These are phyloP conservation scores for Cercospora beticola DNA, from an alignment of 2,329 filamentous ascomycete genomes.

Conservation along the genomic window DNA sequence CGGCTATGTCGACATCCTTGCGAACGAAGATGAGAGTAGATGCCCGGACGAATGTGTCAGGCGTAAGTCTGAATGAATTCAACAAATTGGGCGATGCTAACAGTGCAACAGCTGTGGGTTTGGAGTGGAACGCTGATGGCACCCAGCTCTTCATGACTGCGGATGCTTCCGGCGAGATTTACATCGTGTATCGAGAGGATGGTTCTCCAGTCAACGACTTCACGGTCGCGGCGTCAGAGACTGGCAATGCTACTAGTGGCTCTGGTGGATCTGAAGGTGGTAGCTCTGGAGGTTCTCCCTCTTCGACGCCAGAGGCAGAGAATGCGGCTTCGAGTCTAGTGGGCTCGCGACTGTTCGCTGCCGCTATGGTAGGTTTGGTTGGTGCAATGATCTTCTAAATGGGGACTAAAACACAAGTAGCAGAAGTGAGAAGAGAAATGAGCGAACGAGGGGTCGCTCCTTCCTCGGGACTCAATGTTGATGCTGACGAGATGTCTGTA, in stretches of 20 bases:
- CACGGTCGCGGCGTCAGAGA: not conserved
- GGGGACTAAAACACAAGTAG: not conserved
- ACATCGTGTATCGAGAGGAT: constrained; percentile 43
- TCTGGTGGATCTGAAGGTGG: not conserved
- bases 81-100: too few species aligned
- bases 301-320: not conserved
- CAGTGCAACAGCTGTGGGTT: constrained; percentile 48
- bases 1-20: constrained; percentile 53
- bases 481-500: too few species aligned
- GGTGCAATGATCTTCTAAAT: not conserved
- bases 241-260: not conserved
- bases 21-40: constrained; percentile 52
- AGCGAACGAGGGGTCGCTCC: not conserved
- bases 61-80: constrained; percentile 29
- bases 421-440: not conserved
- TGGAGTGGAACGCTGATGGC: constrained; percentile 52
- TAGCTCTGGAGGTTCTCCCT: not conserved
- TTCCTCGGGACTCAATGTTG: too few species aligned
- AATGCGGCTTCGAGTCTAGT: not conserved
- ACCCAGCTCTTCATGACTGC: constrained; percentile 60
- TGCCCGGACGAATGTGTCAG: constrained; percentile 62
- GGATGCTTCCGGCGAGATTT: constrained; percentile 67
- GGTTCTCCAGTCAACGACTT: not conserved
- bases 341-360: not conserved
- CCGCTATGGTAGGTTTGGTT: not conserved